Percentiles rank a stretch among this genome's conserved stretches.
Evolutionary conservation across 148 eudicot genomes (phyloP).

Genomic region (Simmondsia chinensis): DNA sequence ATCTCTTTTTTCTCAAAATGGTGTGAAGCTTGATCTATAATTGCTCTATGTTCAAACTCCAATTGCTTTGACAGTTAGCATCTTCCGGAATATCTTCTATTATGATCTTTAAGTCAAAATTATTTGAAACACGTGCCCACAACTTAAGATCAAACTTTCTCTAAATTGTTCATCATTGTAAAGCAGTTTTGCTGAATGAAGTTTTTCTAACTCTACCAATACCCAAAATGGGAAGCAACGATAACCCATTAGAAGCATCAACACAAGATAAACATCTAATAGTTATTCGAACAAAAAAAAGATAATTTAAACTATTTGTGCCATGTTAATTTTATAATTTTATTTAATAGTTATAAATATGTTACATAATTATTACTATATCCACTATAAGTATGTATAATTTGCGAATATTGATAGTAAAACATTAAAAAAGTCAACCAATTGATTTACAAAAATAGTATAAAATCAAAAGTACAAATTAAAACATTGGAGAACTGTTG

Average conservation of each 20-base stretch:
- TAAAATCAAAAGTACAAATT: no score
- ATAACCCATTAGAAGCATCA: not conserved
- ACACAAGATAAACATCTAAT: not conserved
- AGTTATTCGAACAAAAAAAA: no score
- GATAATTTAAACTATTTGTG: no score
- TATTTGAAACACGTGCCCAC: constrained; percentile 24
- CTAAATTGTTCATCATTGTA: constrained; percentile 4
- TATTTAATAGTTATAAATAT: no score
- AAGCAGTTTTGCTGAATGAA: constrained; percentile 13
- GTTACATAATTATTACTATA: no score
- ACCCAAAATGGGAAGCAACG: constrained; percentile 20
- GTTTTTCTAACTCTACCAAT: constrained; percentile 29
- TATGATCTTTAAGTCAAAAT: constrained; percentile 2
- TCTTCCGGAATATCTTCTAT: constrained; percentile 6
- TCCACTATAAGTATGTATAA: no score
- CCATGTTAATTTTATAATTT: no score
- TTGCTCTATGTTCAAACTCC: not conserved
- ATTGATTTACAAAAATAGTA: no score
- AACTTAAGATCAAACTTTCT: constrained; percentile 10
- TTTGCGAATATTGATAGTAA: no score
- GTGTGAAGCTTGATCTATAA: not conserved
- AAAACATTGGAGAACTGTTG: no score
- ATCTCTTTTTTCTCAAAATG: not conserved
- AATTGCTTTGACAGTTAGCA: not conserved
- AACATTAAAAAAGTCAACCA: no score